These are phyloP conservation scores for Rachicladosporium sp. DNA, from an alignment of 2,329 filamentous ascomycete species.

Conservation along the genomic window DNA sequence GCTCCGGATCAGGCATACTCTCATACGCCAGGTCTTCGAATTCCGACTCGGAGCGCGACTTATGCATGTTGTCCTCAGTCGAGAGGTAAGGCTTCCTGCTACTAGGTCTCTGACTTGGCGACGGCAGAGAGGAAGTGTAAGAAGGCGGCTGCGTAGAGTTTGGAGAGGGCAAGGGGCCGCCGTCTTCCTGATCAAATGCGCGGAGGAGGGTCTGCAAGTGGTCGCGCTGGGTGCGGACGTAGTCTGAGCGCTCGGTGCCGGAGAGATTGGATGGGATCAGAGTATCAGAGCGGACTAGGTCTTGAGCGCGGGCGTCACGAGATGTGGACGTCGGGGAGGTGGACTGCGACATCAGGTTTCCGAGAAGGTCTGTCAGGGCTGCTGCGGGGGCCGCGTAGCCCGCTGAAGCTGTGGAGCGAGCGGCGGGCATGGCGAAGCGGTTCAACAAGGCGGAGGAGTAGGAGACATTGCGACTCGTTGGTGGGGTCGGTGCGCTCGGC, in stretches of 20 bases:
- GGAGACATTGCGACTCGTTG: constrained; percentile 32
- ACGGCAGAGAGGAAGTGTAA: constrained; percentile 9
- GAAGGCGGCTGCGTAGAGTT: constrained; percentile 1
- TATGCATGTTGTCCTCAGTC: constrained; percentile 44
- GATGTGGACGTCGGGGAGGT: constrained; percentile 25
- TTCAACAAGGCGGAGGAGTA: constrained; percentile 77
- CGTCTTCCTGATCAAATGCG: constrained; percentile 67
- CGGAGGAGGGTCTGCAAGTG: constrained; percentile 60
- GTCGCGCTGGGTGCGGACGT: constrained; percentile 69
- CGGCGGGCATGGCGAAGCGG: constrained; percentile 70
- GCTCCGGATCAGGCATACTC: constrained; percentile 24
- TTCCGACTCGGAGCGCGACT: constrained; percentile 75
- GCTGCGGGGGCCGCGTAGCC: constrained; percentile 25
- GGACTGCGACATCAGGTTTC: constrained; percentile 52
- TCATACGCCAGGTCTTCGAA: constrained; percentile 49
- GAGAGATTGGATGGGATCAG: constrained; percentile 60
- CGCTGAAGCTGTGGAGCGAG: constrained; percentile 34
- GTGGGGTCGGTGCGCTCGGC: constrained; percentile 41
- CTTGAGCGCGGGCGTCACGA: constrained; percentile 32
- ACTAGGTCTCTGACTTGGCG: constrained; percentile 7
- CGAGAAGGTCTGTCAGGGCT: constrained; percentile 56
- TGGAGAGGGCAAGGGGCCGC: neutral
- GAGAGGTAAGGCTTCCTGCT: constrained; percentile 19
- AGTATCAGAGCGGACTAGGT: constrained; percentile 45
- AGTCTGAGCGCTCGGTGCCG: constrained; percentile 57